Conservation (phyloP, 83 land plant genomes). For the Picea engelmannii region DNA sequence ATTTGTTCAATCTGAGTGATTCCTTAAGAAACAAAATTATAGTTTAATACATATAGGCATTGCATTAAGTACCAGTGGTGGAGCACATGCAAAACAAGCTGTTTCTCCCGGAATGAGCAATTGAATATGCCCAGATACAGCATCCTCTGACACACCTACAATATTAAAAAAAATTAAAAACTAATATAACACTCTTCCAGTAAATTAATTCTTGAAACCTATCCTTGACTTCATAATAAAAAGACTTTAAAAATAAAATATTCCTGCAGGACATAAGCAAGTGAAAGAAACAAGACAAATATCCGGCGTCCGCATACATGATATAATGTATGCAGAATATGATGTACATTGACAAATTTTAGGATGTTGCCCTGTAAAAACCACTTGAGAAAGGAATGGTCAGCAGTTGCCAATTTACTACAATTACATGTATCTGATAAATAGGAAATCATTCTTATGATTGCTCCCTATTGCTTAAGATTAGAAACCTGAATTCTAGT, state of each 20-base stretch:
- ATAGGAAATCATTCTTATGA: too few species aligned
- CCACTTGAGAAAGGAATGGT: background rate
- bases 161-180: background rate
- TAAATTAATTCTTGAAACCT: background rate
- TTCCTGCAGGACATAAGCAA: background rate
- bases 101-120: slow-evolving; percentile 97
- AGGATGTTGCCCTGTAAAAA: background rate
- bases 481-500: too few species aligned
- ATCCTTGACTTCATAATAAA: background rate
- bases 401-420: background rate
- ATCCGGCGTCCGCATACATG: background rate
- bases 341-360: background rate
- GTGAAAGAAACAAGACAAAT: background rate
- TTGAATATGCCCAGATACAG: slow-evolving; percentile 98
- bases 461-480: too few species aligned
- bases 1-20: background rate
- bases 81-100: slow-evolving; percentile 99
- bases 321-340: background rate
- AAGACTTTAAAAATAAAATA: background rate
- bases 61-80: slow-evolving; percentile 76
- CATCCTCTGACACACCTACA: slow-evolving; percentile 98
- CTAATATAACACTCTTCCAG: background rate
- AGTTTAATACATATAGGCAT: background rate
- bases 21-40: background rate
- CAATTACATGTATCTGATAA: too few species aligned